phyloP scores from a whole-genome alignment of 257 asterid genomes.

The Prunella vulgaris region DNA sequence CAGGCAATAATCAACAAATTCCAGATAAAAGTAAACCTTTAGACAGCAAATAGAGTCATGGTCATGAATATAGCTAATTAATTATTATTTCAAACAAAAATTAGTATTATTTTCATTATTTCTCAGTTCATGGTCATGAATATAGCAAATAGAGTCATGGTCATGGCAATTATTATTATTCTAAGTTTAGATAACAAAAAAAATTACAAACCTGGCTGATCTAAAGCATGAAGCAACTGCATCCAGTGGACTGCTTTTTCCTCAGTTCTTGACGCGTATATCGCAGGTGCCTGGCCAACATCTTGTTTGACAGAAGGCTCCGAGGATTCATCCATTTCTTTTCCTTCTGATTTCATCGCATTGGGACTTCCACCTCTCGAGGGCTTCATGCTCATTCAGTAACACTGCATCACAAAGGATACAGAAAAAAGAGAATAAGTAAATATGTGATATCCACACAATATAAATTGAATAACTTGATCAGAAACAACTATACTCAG shows the following conservation, averaged over 20 bases:
- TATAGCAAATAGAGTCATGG: not conserved
- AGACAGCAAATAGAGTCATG: not conserved
- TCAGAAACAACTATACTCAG: not conserved
- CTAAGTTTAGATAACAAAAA: not conserved
- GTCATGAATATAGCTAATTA: not conserved
- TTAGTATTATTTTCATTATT: too few species aligned
- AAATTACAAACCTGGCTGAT: slow-evolving; percentile 52
- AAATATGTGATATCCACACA: not conserved
- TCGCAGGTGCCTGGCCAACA: slow-evolving; percentile 48
- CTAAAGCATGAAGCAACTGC: slow-evolving; percentile 58
- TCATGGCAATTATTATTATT: not conserved
- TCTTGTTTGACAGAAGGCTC: slow-evolving; percentile 50
- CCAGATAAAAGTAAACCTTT: not conserved
- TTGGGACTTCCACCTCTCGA: slow-evolving; percentile 39
- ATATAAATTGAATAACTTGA: not conserved
- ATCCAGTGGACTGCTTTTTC: slow-evolving; percentile 68
- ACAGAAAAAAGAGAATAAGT: not conserved
- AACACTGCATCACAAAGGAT: slow-evolving; percentile 22
- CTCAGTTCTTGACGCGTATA: slow-evolving; percentile 53
- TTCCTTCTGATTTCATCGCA: slow-evolving; percentile 57
- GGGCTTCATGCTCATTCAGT: slow-evolving; percentile 33
- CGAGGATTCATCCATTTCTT: slow-evolving; percentile 50
- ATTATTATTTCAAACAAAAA: not conserved
- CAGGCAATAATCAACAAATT: not conserved
- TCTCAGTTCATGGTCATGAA: not conserved